Percentiles rank a stretch among this genome's conserved stretches.
These are phyloP conservation scores for Alopecurus myosuroides DNA, from an alignment of 176 grass and related monocot species.

Conservation along the genomic window DNA sequence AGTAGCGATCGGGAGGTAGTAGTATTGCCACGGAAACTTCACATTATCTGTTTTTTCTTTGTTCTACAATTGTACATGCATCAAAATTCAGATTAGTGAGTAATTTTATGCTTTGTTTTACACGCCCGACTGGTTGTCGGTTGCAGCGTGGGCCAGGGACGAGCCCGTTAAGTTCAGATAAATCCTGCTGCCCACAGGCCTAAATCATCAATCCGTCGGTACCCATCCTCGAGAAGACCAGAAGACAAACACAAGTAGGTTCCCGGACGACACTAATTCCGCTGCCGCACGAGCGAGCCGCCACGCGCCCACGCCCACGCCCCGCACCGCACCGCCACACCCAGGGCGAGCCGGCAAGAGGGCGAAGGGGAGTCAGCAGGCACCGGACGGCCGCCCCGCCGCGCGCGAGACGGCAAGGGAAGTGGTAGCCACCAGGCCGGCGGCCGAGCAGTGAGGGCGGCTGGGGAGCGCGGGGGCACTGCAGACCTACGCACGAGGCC, in stretches of 20 bases:
- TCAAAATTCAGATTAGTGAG: too few species aligned
- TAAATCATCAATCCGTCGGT: not conserved
- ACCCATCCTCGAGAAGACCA: not conserved
- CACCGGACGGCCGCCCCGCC: not conserved
- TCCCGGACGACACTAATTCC: not conserved
- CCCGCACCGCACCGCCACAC: not conserved
- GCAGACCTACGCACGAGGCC: not conserved
- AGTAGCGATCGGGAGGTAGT: too few species aligned
- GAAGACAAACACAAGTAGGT: not conserved
- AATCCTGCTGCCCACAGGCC: not conserved
- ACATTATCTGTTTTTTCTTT: too few species aligned
- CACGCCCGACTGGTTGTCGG: not conserved
- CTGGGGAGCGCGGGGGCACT: not conserved
- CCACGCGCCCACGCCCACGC: not conserved
- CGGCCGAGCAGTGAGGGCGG: not conserved
- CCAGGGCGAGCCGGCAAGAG: not conserved
- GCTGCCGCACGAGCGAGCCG: not conserved
- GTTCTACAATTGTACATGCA: too few species aligned
- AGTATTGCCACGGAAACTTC: too few species aligned
- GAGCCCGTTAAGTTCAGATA: not conserved
- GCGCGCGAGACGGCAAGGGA: not conserved
- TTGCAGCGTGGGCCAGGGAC: not conserved
- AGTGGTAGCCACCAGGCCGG: not conserved
- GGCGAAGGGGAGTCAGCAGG: not conserved
- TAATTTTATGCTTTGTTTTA: too few species aligned